These are phyloP conservation scores for Pythium phragmitis DNA, from an alignment of 352 stramenopile species.

Conservation along the genomic window DNA sequence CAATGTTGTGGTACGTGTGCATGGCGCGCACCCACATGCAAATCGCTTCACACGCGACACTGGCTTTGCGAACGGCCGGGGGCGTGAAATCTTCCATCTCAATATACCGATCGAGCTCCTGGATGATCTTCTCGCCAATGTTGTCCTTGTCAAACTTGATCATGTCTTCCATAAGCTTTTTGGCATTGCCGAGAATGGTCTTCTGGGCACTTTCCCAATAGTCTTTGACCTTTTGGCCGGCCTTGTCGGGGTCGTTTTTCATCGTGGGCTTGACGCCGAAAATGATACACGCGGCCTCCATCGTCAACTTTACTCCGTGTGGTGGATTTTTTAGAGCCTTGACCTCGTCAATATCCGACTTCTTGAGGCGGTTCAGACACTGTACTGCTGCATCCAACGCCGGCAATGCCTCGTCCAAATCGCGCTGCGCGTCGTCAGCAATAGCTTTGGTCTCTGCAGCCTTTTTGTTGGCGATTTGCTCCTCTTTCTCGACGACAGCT, in stretches of 20 bases:
- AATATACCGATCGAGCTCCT: conserved; percentile 89
- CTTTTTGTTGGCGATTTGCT: conserved; percentile 91
- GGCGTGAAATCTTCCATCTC: conserved; percentile 91
- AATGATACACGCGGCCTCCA: conserved; percentile 93
- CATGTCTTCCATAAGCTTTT: conserved; percentile 91
- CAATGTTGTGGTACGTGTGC: conserved; percentile 92
- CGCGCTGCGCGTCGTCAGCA: conserved; percentile 89
- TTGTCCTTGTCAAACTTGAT: conserved; percentile 91
- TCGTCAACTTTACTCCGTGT: conserved; percentile 85
- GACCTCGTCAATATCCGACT: conserved; percentile 93
- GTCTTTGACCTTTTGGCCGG: conserved; percentile 89
- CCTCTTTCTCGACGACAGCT: conserved; percentile 88
- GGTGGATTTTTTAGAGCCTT: conserved; percentile 89
- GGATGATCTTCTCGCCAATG: conserved; percentile 84
- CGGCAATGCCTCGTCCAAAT: conserved; percentile 91
- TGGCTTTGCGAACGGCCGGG: conserved; percentile 87
- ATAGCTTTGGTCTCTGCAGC: conserved; percentile 92
- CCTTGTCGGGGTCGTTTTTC: conserved; percentile 88
- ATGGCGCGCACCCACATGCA: conserved; percentile 94
- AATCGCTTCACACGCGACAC: conserved; percentile 90
- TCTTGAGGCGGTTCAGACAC: conserved; percentile 91
- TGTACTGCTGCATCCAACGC: conserved; percentile 91
- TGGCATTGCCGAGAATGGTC: conserved; percentile 82
- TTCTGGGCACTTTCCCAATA: conserved; percentile 90
- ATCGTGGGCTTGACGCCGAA: conserved; percentile 92